A percentile compares a stretch with the other conserved stretches of the same genome.
Conservation (phyloP, 75 land plant genomes). For the Cupressus sempervirens region DNA sequence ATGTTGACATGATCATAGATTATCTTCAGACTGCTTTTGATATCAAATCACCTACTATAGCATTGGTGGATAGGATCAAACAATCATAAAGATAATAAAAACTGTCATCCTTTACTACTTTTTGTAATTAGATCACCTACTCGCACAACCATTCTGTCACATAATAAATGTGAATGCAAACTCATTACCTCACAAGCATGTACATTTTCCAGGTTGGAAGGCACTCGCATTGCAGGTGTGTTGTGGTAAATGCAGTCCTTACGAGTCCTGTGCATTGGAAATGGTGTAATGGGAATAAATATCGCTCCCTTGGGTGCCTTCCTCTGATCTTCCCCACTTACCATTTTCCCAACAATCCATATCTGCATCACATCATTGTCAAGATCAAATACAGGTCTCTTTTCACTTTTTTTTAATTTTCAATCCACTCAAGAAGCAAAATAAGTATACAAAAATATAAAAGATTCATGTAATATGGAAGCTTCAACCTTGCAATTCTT, state of each 20-base stretch:
- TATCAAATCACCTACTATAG: too few relatives aligned
- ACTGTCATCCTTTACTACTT: too few relatives aligned
- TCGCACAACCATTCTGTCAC: neutral
- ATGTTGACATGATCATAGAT: too few relatives aligned
- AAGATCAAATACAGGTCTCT: too few relatives aligned
- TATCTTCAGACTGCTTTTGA: too few relatives aligned
- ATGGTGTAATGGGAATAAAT: constrained; percentile 50
- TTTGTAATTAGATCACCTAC: neutral
- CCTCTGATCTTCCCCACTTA: constrained; percentile 35
- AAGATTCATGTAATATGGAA: neutral
- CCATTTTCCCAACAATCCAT: constrained; percentile 66
- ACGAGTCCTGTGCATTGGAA: constrained; percentile 39
- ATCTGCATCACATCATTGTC: constrained; percentile 22
- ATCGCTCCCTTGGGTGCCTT: constrained; percentile 53
- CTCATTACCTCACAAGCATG: constrained; percentile 53
- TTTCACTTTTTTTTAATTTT: neutral
- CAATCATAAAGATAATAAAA: too few relatives aligned
- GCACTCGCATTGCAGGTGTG: constrained; percentile 55
- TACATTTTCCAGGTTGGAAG: constrained; percentile 32
- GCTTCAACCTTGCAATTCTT: neutral
- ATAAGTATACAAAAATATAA: neutral
- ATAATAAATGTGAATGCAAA: neutral
- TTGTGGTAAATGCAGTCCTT: constrained; percentile 53
- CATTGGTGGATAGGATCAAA: too few relatives aligned
- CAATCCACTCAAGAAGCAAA: neutral